phyloP scores from a whole-genome alignment of 2,329 filamentous ascomycete genomes.

The Apiospora aurea region DNA sequence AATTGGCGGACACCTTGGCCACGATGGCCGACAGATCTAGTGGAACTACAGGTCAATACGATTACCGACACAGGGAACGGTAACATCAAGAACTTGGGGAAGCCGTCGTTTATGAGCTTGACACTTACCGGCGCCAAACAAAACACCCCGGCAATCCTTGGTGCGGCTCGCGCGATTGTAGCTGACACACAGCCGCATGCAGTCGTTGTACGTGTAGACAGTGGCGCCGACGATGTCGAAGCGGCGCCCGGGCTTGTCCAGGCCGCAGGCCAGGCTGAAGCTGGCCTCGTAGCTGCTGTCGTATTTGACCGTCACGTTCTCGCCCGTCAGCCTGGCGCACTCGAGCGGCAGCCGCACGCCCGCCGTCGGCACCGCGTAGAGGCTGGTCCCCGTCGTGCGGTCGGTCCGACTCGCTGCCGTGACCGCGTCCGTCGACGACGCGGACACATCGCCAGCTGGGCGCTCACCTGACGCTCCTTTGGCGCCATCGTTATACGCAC shows the following conservation, averaged over 20 bases:
- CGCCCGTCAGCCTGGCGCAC: constrained; percentile 7
- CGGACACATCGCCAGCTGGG: neutral
- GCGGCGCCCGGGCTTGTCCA: neutral
- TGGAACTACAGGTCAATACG: neutral
- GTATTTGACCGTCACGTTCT: constrained; percentile 5
- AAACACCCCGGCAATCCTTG: neutral
- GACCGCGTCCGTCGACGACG: constrained; percentile 11
- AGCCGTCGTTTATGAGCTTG: neutral
- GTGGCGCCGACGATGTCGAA: constrained; percentile 12
- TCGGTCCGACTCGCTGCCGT: neutral
- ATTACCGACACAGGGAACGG: neutral
- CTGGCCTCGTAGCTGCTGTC: constrained; percentile 1
- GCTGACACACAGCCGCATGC: constrained; percentile 17
- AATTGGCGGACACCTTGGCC: constrained; percentile 10
- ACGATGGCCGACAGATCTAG: constrained; percentile 16
- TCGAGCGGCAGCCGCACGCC: constrained; percentile 19
- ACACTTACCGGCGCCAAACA: constrained; percentile 22
- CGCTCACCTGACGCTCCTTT: neutral
- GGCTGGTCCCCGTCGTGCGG: neutral
- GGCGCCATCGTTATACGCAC: neutral
- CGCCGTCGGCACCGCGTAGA: constrained; percentile 7
- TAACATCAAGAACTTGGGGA: too few relatives aligned
- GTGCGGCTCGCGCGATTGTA: constrained; percentile 9
- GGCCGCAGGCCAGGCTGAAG: constrained; percentile 21
- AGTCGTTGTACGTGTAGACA: constrained; percentile 19